Evolutionary conservation across 2,329 filamentous ascomycete species (phyloP).

Genomic region (Knufia fluminis): DNA sequence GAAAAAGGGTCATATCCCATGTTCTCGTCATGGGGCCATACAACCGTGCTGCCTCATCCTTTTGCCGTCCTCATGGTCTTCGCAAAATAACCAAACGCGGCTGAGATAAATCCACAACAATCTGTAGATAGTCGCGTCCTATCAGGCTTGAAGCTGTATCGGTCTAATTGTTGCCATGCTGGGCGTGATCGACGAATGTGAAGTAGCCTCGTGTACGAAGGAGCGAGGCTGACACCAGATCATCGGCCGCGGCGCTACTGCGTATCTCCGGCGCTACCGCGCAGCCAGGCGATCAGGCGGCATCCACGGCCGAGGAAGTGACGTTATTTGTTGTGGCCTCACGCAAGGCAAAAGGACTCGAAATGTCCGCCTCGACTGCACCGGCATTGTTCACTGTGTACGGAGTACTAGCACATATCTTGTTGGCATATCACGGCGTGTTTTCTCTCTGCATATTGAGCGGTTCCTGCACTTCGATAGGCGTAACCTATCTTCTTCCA

Average conservation of each 20-base stretch:
- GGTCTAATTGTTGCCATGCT: no score
- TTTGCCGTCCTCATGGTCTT: neutral
- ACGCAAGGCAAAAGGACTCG: neutral
- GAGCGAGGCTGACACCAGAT: no score
- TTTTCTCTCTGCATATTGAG: neutral
- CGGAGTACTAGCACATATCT: neutral
- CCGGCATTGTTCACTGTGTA: neutral
- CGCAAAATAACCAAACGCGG: no score
- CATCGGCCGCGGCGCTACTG: no score
- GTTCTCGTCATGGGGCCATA: conserved; percentile 28
- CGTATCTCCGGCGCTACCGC: no score
- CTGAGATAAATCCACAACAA: no score
- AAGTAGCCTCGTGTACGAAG: no score
- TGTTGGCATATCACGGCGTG: neutral
- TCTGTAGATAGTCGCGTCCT: no score
- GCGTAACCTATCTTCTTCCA: neutral
- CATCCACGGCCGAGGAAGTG: neutral
- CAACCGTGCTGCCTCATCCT: neutral
- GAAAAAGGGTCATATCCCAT: conserved; percentile 87
- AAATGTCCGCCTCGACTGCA: neutral
- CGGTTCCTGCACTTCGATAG: neutral
- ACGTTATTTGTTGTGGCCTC: neutral
- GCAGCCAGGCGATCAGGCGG: neutral
- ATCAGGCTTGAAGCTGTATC: no score
- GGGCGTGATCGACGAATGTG: no score